Base-by-base conservation (phyloP, 768 basidiomycete species). In the Serendipita sp. region DNA sequence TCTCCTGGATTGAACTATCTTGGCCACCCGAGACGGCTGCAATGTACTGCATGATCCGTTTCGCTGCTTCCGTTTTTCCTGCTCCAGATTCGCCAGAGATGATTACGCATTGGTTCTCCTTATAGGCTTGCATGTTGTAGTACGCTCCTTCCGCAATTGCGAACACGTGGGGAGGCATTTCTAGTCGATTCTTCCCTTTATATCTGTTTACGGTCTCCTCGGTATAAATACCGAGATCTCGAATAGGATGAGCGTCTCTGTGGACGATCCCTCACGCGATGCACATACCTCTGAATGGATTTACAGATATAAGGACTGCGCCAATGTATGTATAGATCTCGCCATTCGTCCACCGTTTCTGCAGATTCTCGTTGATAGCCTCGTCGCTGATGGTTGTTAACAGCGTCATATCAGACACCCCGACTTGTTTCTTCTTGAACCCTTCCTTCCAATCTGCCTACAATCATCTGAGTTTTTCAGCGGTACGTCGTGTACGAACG, bases 261-360 rank as follows among this genome's bases (percentile, higher is more conserved):
- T 58, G 61, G 61, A 22, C 58, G 48, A 33, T 58, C 31, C 9
- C 56, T 34, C n/a, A 65, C 16, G 58, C n/a, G 17, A 48, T 34
- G 62, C 56, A 43, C 48, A 11, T 70, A 89, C 93, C 91, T 84
- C 81, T 80, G 76, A 98, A 98, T 3, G 96, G 96, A 75, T 98
- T 99, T 67, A 99, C 96, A n/a, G 96, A 99, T 69, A 99, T 95
- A 67, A 99, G 74, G 28, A 99, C 96, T 67, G 87, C 78, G n/a
- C 96, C 96, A 74, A 99, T 98, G 73, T 98, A 99, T 5, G 96
- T 98, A 73, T 99, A 99, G 68, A 99, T 99, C 75, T 99, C 96
- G 62, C 78, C 88, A 68, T 86, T 93, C 64, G 82, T 86, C 87
- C 90, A 98, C 66, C 96, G 83, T 75, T 95, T 93, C 80, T 96